Evolutionary conservation across 2,329 filamentous ascomycete genomes (phyloP), one percentile per base, ranked within the genome.

Genomic region (Talaromyces sp.): DNA sequence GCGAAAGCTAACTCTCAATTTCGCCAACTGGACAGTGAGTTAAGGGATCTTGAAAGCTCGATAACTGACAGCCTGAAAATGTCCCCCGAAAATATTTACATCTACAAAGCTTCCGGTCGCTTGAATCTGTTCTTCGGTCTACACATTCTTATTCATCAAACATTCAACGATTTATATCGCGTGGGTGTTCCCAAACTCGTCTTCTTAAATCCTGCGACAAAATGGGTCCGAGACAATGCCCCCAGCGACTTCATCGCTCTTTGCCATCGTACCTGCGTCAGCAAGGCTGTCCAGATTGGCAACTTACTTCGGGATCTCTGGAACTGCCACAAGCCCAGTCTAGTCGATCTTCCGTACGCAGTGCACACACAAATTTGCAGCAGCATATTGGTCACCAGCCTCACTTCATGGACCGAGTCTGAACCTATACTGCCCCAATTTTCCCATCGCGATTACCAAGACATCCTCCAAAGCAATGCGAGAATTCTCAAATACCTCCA

Each of bases 51-150:
- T 17, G 57, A 58, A 32, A 46, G 21, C 19, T 58, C 57, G 12
- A 48, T 58, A 46, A 51, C 57, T 9, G 50, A 48, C 17, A 54
- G 50, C 31, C 50, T 58, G 9, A 54, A 35, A 48, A 58, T 58
- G 57, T 58, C 57, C 3, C 38, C 57, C 2, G 57, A 58, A 54
- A 58, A 58, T 31, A 21, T 58, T 17, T 54, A 58, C 51, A 54
- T 58, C 31, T 58, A 58, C 50, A 58, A 58, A 31, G 29, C 57
- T 27, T 58, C 57, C 35, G 51, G 57, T 21, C 57, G 57, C 31
- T 43, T 58, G 12, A 58, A 54, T n/a, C 35, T 58, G 3, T 58
- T 58, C 24, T 58, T 58, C 21, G 50, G 57, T 11, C 35, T 58
- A 2, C 57, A 58, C n/a, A 58, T 58, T 9, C 50, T 58, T 6